Conservation (phyloP, 1,284 basidiomycete species). For the Cutaneotrichosporon sp. region DNA sequence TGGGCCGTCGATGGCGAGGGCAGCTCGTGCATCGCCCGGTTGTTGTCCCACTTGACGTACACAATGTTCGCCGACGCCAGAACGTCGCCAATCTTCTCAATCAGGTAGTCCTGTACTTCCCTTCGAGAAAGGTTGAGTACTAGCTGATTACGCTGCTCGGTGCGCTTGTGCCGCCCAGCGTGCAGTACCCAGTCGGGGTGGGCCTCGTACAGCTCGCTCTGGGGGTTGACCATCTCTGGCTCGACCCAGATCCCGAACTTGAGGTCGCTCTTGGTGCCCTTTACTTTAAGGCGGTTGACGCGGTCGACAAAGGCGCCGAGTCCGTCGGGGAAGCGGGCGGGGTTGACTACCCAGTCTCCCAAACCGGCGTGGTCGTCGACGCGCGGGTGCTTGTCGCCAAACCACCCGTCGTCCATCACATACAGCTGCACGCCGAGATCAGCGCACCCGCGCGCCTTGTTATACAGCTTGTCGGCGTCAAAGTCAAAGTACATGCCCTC, state of each 20-base stretch:
- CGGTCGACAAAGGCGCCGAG: constrained; percentile 19
- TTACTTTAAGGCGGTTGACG: not conserved
- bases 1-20: constrained; percentile 23
- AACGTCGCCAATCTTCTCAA: constrained; percentile 19
- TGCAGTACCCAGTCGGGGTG: constrained; percentile 37
- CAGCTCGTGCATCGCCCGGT: constrained; percentile 36
- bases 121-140: constrained; percentile 28
- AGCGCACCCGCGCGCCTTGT: constrained; percentile 23
- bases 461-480: constrained; percentile 18
- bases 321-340: constrained; percentile 28
- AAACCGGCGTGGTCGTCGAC: constrained; percentile 24
- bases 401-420: constrained; percentile 43
- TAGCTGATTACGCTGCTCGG: constrained; percentile 30
- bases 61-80: constrained; percentile 24
- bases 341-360: constrained; percentile 35
- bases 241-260: constrained; percentile 39
- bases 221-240: constrained; percentile 39
- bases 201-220: constrained; percentile 27
- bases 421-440: constrained; percentile 31
- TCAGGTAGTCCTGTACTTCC: constrained; percentile 34
- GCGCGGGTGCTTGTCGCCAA: constrained; percentile 31
- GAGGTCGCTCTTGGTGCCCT: constrained; percentile 4
- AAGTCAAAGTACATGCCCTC: constrained; percentile 38
- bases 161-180: constrained; percentile 17
- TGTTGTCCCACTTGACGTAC: constrained; percentile 41